Conservation (phyloP, 2,329 filamentous ascomycete species). For the Alternaria ethzedia region DNA sequence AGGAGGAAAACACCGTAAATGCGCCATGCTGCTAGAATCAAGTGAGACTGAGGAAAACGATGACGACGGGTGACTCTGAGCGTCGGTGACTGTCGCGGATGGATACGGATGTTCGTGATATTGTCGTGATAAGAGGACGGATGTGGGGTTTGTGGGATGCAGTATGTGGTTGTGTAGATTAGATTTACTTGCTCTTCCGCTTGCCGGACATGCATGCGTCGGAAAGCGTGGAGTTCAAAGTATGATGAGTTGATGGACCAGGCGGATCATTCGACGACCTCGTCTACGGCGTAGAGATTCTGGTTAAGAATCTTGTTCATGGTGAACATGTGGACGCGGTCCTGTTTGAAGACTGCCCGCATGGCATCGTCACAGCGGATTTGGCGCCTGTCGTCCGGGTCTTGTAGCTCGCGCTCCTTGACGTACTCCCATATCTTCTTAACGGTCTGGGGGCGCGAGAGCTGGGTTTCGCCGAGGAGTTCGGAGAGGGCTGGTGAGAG, state of each 20-base stretch:
- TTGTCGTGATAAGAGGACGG: constrained; percentile 1
- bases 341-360: constrained; percentile 89
- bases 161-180: not conserved
- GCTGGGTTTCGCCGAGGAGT: constrained; percentile 75
- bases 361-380: constrained; percentile 92
- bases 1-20: constrained; percentile 7
- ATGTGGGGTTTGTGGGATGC: not conserved
- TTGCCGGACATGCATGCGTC: not conserved
- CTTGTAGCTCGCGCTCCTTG: constrained; percentile 85
- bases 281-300: constrained; percentile 86
- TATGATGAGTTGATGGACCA: not conserved
- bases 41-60: not conserved
- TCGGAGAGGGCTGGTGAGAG: constrained; percentile 73
- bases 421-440: constrained; percentile 98
- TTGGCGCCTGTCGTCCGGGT: constrained; percentile 88
- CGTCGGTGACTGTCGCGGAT: not conserved
- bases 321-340: constrained; percentile 96
- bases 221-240: not conserved
- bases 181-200: not conserved
- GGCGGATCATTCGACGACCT: constrained; percentile 45
- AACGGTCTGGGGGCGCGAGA: constrained; percentile 93
- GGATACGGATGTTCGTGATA: constrained; percentile 1
- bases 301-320: constrained; percentile 97
- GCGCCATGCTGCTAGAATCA: constrained; percentile 21
- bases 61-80: not conserved